phyloP scores from a whole-genome alignment of 2,329 filamentous ascomycete genomes.

The Penicillium sp. region DNA sequence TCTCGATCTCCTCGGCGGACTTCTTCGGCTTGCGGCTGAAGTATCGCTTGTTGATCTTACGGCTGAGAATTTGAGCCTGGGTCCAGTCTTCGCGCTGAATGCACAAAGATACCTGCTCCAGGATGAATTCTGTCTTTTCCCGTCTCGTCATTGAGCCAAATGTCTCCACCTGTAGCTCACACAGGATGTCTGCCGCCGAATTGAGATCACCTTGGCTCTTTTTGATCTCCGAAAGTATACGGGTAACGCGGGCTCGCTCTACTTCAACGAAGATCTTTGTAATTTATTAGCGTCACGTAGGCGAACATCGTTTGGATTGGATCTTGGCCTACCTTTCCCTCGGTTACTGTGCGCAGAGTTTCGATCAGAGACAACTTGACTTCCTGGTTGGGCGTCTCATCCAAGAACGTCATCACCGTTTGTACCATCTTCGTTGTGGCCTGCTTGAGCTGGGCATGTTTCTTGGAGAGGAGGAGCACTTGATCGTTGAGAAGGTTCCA shows the following conservation, averaged over 20 bases:
- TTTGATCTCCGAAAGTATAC: constrained; percentile 95
- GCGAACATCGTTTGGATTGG: background rate
- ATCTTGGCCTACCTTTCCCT: constrained; percentile 70
- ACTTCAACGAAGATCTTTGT: constrained; percentile 93
- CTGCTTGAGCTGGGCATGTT: constrained; percentile 99
- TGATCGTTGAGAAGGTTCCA: constrained; percentile 97
- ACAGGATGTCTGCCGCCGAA: constrained; percentile 86
- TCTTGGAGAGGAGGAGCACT: constrained; percentile 93
- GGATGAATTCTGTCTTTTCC: constrained; percentile 98
- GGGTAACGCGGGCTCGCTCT: constrained; percentile 91
- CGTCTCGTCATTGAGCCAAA: constrained; percentile 97
- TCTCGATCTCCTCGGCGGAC: constrained; percentile 82
- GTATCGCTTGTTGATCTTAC: constrained; percentile 96
- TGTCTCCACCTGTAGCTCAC: constrained; percentile 96
- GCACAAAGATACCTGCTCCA: constrained; percentile 90
- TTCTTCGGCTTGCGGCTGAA: constrained; percentile 88
- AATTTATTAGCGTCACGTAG: background rate
- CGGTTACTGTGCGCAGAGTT: constrained; percentile 90
- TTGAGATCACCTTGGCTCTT: constrained; percentile 90
- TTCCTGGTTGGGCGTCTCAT: constrained; percentile 78
- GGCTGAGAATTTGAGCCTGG: constrained; percentile 86
- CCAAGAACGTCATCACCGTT: constrained; percentile 87
- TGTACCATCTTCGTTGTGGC: constrained; percentile 99
- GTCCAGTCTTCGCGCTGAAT: constrained; percentile 96
- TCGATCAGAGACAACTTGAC: constrained; percentile 93